Conservation (phyloP, 768 basidiomycete genomes). For the Pisolithus sp. region DNA sequence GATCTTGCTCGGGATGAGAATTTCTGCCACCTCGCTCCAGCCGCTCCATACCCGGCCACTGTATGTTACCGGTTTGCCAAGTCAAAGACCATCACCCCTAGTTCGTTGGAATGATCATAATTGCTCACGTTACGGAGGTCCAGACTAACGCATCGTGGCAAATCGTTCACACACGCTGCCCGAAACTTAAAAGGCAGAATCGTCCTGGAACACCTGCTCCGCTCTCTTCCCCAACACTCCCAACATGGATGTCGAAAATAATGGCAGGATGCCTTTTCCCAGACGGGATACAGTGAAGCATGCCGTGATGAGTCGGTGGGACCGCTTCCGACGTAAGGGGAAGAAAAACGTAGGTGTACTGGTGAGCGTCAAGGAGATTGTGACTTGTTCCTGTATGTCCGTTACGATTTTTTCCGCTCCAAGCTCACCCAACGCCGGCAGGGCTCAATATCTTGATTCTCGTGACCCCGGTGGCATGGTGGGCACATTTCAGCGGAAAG, state of each 20-base stretch:
- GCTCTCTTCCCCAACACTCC: too few species aligned
- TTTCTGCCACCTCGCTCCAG: too few species aligned
- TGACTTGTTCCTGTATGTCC: constrained; percentile 48
- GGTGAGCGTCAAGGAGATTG: constrained; percentile 40
- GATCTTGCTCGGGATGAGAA: too few species aligned
- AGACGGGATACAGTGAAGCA: background rate
- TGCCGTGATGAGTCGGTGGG: background rate
- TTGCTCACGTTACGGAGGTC: too few species aligned
- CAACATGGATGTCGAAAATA: constrained; percentile 1
- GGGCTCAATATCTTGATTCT: constrained; percentile 55
- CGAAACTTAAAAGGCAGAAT: too few species aligned
- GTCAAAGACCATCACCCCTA: background rate
- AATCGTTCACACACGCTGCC: background rate
- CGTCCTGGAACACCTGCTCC: background rate
- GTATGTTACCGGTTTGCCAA: background rate
- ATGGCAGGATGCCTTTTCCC: too few species aligned
- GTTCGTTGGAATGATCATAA: too few species aligned
- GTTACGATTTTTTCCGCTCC: background rate
- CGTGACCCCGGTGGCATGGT: constrained; percentile 58
- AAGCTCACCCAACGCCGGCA: constrained; percentile 17
- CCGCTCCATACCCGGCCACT: background rate
- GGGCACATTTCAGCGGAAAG: constrained; percentile 39
- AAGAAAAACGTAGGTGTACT: constrained; percentile 37
- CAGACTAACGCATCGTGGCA: too few species aligned
- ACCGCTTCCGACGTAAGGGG: constrained; percentile 25